Base-by-base conservation (phyloP, 2,329 filamentous ascomycete species). In the Chaetomiaceae sp. region DNA sequence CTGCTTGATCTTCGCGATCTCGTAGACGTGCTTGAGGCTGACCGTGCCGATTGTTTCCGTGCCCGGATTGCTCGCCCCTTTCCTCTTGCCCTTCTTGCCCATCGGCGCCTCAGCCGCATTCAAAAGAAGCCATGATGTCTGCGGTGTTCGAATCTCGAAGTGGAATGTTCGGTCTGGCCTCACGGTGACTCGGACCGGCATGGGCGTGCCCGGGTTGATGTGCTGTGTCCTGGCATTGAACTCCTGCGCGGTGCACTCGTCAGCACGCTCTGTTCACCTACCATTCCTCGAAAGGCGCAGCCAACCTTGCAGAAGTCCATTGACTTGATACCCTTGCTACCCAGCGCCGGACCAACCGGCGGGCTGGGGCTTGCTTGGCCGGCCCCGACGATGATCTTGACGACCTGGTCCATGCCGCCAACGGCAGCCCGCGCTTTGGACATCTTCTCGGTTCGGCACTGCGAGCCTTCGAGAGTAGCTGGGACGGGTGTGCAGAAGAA, bases 221-320 rank as follows among this genome's bases (percentile, higher is more conserved):
- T 95, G 85, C 47, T 87, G 81, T 42, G 93, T 98, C 60, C 90
- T 77, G 27, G 91, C 91, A 65, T 97, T 97, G 78, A 97, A 97
- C 69, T 97, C 93, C 91, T 97, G 58, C 17, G 2, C 15, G n/a
- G 5, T 24, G 9, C 19, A 14, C n/a, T 17, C 20, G 43, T 30
- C 14, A 49, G 45, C 42, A 10, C 39, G 38, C 33, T 14, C 7
- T 18, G n/a, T 29, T 24, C 22, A 6, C n/a, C 15, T 17, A 2
- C 32, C 11, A 1, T 4, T 24, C 22, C 7, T 7, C 20, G 14
- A 6, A 15, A 12, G 22, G 30, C 12, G 36, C 27, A 41, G 38
- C 66, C 51, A 51, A 95, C 91, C 78, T 97, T 97, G 81, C 93
- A 97, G 67, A 97, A 98, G 70, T 98, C 93, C 84, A 98, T 98